Base-by-base conservation (phyloP, 2,329 filamentous ascomycete species). In the Didymella arachidicola region DNA sequence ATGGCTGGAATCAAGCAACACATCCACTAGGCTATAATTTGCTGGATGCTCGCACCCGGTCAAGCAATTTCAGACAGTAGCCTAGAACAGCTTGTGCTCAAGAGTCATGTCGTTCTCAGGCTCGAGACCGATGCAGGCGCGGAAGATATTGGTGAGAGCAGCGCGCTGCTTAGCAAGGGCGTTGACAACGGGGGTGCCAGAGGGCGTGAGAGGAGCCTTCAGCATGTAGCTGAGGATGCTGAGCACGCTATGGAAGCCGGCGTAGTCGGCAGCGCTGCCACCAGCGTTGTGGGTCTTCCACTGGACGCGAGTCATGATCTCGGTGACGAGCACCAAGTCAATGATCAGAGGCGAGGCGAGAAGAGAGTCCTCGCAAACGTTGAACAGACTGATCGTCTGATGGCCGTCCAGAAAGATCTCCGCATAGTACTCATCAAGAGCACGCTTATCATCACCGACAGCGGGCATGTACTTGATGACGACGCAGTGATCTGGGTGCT, bases 391-490 rank as follows among this genome's bases (percentile, higher is more conserved):
- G 77, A 99, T 99, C 71, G 93, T 98, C 84, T 99, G 95, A 82
- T 98, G 95, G 41, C 95, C 95, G 67, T 95, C 95, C 57, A 98
- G 86, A 86, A 99, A 99, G 80, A 99, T 98, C 85, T 99, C 94
- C 55, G 93, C 95, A 71, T 97, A 97, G 86, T 99, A 99, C 85
- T 99, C 95, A 74, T 99, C 95, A 53, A 99, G 86, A 53, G 95
- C 95, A 76, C 95, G 93, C 88, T 99, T 99, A 86, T 97, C 96
- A 82, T 99, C 95, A 63, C 95, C 95, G 47, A 99, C 95, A 64
- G 93, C 92, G 34, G 95, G 95, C 93, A 99, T 97, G 84, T 99
- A 99, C 87, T 99, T 99, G 88, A 99, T 99, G 70, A 99, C 95
- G 60, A 99, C 95, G 60, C 92, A 96, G 83, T 99, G 95, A 78